Base-by-base conservation (phyloP, 2,329 filamentous ascomycete species). In the Tolypocladium guangdongense region DNA sequence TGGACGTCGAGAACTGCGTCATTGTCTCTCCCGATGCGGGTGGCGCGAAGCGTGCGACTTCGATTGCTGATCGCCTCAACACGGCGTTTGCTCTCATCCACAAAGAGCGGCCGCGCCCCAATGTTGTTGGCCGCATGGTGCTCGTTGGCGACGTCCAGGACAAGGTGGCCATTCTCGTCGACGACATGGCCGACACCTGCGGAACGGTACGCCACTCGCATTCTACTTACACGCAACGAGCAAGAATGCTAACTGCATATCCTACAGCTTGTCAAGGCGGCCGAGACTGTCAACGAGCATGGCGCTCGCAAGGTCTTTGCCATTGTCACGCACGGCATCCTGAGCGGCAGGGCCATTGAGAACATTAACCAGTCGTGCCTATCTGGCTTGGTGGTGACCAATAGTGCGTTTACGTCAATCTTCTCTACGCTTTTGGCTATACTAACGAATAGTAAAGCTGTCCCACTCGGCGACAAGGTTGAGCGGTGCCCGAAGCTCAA, bases 161-260 rank as follows among this genome's bases (percentile, higher is more conserved):
- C 73, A 93, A 93, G 74, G 85, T 92, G 33, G 92, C 92, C 56
- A 96, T 99, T 65, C 84, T 99, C 49, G 92, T 99, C 52, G 92
- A 97, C 68, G 92, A 97, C 68, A 96, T 97, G 90, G 91, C 91
- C 35, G 92, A 97, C 67, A 96, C 92, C 4, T 96, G 91, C 69
- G 90, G 90, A 60, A 96, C 90, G 39, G 69, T 71, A 64, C 52
- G 66, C 16, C 32, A 0, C 43, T 20, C 27, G 41, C 27, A n/a
- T n/a, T 20, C 16, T 32, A 7, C 10, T 20, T 12, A 12, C 43
- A 18, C 16, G 24, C 8, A 11, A 11, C 43, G 16, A 46, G 16
- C 27, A 12, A 30, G 12, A 20, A 16, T 18, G 24, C 47, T 49
- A 20, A 49, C 30, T 5, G 22, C 1, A 49, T 35, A 5, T 10